These are phyloP conservation scores for Tubosaeta brunneosetosa DNA, from an alignment of 768 basidiomycete species.

Conservation along the genomic window DNA sequence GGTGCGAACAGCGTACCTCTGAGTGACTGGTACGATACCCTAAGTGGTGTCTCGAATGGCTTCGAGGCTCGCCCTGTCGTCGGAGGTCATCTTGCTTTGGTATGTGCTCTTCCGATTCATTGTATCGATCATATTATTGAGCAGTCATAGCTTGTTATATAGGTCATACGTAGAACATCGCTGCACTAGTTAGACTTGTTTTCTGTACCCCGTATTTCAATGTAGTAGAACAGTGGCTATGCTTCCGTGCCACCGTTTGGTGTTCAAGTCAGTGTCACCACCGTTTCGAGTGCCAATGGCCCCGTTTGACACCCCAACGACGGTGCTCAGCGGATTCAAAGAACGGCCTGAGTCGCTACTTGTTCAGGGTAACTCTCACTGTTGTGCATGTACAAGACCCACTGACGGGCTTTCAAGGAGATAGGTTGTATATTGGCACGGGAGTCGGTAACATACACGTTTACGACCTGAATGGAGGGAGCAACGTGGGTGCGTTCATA, in stretches of 20 bases:
- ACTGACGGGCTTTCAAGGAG: conserved; percentile 33
- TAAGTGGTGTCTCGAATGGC: conserved; percentile 13
- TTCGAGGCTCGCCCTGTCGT: conserved; percentile 20
- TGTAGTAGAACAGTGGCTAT: too few relatives aligned
- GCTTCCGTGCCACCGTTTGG: too few relatives aligned
- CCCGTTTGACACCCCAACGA: conserved; percentile 27
- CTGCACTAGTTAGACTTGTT: too few relatives aligned
- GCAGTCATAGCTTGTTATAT: too few relatives aligned
- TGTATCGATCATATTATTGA: too few relatives aligned
- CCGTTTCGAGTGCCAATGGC: conserved; percentile 19
- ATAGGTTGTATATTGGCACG: conserved; percentile 61
- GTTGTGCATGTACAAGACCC: not conserved
- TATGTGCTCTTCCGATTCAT: not conserved
- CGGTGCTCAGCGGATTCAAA: conserved; percentile 31
- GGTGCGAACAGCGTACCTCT: conserved; percentile 37
- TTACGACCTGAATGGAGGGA: conserved; percentile 41
- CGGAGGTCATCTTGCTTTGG: conserved; percentile 20
- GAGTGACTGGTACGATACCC: conserved; percentile 25
- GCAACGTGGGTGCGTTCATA: conserved; percentile 36
- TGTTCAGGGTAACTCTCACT: conserved; percentile 21
- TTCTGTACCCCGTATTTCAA: too few relatives aligned
- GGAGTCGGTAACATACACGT: conserved; percentile 51
- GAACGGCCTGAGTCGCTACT: conserved; percentile 34
- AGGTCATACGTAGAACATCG: too few relatives aligned
- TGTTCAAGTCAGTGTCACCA: too few relatives aligned